Evolutionary conservation across 1,139 yeast species (phyloP).

Genomic region (Kurtzmaniella quercitrusa): DNA sequence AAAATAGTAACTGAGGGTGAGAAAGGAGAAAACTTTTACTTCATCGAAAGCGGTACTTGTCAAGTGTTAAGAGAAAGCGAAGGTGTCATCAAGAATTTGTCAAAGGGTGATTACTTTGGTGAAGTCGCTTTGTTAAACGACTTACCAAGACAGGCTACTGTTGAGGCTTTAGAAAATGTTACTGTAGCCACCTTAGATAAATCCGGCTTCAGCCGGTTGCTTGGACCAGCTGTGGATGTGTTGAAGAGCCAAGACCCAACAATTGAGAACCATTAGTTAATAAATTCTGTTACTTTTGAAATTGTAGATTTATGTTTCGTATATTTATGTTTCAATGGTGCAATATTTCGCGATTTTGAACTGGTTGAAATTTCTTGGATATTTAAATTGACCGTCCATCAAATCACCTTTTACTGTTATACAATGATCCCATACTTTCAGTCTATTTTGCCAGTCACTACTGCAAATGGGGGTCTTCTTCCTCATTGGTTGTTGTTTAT

Average conservation of each 20-base stretch:
- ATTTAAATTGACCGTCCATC: no score
- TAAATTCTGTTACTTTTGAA: not conserved
- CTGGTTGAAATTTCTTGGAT: no score
- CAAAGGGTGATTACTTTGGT: conserved; percentile 92
- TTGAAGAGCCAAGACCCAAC: conserved; percentile 83
- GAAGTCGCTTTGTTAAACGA: conserved; percentile 91
- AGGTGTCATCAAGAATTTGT: conserved; percentile 58
- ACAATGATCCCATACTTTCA: conserved; percentile 15
- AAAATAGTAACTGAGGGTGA: conserved; percentile 85
- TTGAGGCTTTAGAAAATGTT: conserved; percentile 68
- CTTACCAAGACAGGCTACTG: conserved; percentile 92
- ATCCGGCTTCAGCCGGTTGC: conserved; percentile 86
- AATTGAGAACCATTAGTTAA: conserved; percentile 6
- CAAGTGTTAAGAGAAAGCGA: conserved; percentile 56
- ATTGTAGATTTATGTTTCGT: no score
- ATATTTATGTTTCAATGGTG: no score
- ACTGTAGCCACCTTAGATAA: conserved; percentile 90
- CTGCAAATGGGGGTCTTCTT: conserved; percentile 34
- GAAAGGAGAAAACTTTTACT: conserved; percentile 83
- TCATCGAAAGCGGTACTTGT: conserved; percentile 86
- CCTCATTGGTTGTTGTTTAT: conserved; percentile 54
- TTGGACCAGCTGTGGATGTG: conserved; percentile 86
- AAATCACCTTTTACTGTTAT: no score
- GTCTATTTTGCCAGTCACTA: conserved; percentile 24
- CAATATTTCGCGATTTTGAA: no score